phyloP scores from a whole-genome alignment of 495 filamentous ascomycete species.

The Xylaria nigripes region DNA sequence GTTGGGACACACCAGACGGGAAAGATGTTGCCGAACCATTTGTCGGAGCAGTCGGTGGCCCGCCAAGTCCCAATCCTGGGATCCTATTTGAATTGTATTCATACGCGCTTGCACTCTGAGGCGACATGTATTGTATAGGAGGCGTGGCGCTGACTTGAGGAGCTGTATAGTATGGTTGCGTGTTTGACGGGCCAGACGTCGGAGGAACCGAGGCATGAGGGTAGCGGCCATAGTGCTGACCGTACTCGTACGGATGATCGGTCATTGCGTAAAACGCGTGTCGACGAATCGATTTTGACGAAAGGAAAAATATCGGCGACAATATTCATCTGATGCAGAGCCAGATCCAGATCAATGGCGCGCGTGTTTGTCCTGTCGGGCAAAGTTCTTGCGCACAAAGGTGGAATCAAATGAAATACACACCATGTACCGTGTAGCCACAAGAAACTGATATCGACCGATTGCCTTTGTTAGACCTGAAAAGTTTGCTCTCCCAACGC shows the following conservation, averaged over 20 bases:
- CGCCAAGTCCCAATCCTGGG: constrained; percentile 33
- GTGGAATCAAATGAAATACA: not conserved
- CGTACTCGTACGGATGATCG: constrained; percentile 29
- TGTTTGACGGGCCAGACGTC: constrained; percentile 5
- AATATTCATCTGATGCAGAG: not conserved
- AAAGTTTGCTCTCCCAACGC: not conserved
- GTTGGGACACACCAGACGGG: not conserved
- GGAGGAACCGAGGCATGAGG: too few relatives aligned
- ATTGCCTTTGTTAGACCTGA: not conserved
- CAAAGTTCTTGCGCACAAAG: not conserved
- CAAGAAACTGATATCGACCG: not conserved
- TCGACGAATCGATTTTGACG: not conserved
- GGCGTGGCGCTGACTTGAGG: constrained; percentile 7
- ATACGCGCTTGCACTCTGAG: constrained; percentile 29
- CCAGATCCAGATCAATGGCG: not conserved
- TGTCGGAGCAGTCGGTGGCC: not conserved
- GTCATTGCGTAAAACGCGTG: constrained; percentile 23
- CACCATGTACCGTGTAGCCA: not conserved
- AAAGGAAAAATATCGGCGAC: not conserved
- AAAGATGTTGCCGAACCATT: not conserved
- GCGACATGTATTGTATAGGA: constrained; percentile 18
- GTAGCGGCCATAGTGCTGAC: constrained; percentile 27
- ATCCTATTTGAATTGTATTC: constrained; percentile 34
- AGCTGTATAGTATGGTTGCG: constrained; percentile 12
- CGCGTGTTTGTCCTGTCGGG: not conserved